A percentile compares a stretch with the other conserved stretches of the same genome.
These are phyloP conservation scores for Trypanosomatidae sp. DNA, from an alignment of 208 protist species.

Conservation along the genomic window DNA sequence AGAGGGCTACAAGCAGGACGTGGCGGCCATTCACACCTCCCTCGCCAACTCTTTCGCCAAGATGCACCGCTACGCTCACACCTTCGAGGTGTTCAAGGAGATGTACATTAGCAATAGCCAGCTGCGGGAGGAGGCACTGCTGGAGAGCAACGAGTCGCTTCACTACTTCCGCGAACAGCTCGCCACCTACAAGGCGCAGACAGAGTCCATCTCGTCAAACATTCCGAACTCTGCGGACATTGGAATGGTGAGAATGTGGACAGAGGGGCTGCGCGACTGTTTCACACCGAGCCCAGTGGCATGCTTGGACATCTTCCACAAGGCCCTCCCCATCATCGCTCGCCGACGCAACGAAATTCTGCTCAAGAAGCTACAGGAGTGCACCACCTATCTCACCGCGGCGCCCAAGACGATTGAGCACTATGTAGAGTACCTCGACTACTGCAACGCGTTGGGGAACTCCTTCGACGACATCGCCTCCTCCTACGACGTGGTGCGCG, in stretches of 20 bases:
- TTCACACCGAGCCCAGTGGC: constrained; percentile 89
- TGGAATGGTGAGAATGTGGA: constrained; percentile 88
- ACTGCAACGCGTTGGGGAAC: constrained; percentile 76
- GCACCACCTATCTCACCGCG: constrained; percentile 77
- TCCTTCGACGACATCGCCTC: constrained; percentile 79
- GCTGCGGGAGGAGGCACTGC: constrained; percentile 66
- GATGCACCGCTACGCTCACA: constrained; percentile 79
- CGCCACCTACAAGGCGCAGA: constrained; percentile 83
- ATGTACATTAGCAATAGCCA: constrained; percentile 88
- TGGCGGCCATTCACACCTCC: constrained; percentile 66
- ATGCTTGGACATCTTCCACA: constrained; percentile 89
- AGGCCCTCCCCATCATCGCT: constrained; percentile 91
- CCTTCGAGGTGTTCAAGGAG: constrained; percentile 83
- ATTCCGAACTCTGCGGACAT: constrained; percentile 87
- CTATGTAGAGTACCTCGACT: constrained; percentile 91
- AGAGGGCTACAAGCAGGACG: constrained; percentile 82
- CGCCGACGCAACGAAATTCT: constrained; percentile 86
- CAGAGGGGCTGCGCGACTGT: constrained; percentile 82
- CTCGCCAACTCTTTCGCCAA: constrained; percentile 70
- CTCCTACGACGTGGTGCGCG: constrained; percentile 90
- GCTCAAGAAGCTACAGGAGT: constrained; percentile 82
- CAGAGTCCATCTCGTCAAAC: constrained; percentile 80
- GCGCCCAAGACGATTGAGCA: constrained; percentile 91
- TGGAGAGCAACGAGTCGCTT: constrained; percentile 54
- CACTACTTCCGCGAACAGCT: constrained; percentile 91